Conservation (phyloP, 2,329 filamentous ascomycete species). For the Aspergillus candidus region DNA sequence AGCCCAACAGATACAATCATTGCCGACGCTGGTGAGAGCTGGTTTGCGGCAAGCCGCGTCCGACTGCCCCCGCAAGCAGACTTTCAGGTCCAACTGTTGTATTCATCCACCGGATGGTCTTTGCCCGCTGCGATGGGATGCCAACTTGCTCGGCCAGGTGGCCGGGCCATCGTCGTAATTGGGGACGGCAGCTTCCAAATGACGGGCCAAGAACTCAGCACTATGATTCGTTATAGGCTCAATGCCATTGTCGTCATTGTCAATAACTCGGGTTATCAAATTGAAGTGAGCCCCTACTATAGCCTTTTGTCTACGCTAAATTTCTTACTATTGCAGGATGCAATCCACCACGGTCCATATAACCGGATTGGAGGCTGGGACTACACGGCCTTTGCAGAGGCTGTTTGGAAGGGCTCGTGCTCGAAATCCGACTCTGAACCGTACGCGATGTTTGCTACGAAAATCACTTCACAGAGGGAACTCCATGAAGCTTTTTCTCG, state of each 20-base stretch:
- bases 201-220: constrained; percentile 74
- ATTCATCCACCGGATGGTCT: constrained; percentile 9
- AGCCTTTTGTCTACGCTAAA: too few relatives aligned
- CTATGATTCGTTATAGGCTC: constrained; percentile 68
- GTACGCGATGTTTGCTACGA: too few relatives aligned
- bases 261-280: constrained; percentile 78
- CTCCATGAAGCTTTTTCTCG: too few relatives aligned
- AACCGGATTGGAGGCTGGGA: background rate
- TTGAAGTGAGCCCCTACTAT: constrained; percentile 46
- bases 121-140: constrained; percentile 5
- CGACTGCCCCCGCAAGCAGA: constrained; percentile 3
- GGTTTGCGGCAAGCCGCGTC: constrained; percentile 5
- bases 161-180: constrained; percentile 69
- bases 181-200: constrained; percentile 82
- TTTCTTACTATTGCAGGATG: background rate
- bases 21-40: constrained; percentile 8
- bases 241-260: constrained; percentile 76
- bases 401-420: background rate
- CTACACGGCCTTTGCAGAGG: background rate
- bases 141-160: constrained; percentile 5
- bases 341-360: background rate
- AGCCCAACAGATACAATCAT: background rate
- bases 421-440: too few relatives aligned
- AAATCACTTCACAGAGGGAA: too few relatives aligned
- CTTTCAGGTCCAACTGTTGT: constrained; percentile 6